Evolutionary conservation across 2,329 filamentous ascomycete genomes (phyloP).

Genomic region (Claviceps sp.): DNA sequence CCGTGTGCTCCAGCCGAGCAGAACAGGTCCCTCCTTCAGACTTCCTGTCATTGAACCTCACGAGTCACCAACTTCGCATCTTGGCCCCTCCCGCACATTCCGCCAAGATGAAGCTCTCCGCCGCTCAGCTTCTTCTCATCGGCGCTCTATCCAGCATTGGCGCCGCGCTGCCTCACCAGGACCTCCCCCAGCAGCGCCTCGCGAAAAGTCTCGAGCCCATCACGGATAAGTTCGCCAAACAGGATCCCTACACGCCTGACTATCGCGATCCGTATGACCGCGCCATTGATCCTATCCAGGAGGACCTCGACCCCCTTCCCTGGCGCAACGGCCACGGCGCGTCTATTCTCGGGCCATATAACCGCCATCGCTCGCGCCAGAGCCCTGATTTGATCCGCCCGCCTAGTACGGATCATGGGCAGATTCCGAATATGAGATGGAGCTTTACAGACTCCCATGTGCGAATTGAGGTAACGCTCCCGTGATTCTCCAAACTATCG

Average conservation of each 20-base stretch:
- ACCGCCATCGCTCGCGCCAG: conserved; percentile 52
- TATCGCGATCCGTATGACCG: conserved; percentile 48
- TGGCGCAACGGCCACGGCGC: conserved; percentile 51
- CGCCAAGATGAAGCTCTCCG: conserved; percentile 15
- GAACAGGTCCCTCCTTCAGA: too few relatives aligned
- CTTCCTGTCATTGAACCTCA: not conserved
- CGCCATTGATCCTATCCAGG: conserved; percentile 46
- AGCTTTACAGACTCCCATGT: conserved; percentile 52
- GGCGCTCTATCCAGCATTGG: conserved; percentile 11
- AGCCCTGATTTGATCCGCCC: conserved; percentile 60
- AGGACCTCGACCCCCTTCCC: conserved; percentile 50
- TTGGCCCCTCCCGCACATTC: not conserved
- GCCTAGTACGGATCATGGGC: conserved; percentile 59
- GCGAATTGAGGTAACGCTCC: conserved; percentile 40
- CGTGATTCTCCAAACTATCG: too few relatives aligned
- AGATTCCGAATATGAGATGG: conserved; percentile 60
- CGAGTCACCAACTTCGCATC: not conserved
- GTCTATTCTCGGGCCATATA: conserved; percentile 56
- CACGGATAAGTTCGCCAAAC: conserved; percentile 25
- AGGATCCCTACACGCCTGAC: conserved; percentile 44
- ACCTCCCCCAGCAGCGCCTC: conserved; percentile 42
- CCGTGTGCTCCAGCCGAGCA: too few relatives aligned
- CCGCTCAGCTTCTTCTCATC: conserved; percentile 14
- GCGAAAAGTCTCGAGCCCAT: conserved; percentile 36
- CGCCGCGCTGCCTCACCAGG: conserved; percentile 21